Evolutionary conservation across 805 yeast genomes (phyloP).

Genomic region (Cephaloascus albidus): DNA sequence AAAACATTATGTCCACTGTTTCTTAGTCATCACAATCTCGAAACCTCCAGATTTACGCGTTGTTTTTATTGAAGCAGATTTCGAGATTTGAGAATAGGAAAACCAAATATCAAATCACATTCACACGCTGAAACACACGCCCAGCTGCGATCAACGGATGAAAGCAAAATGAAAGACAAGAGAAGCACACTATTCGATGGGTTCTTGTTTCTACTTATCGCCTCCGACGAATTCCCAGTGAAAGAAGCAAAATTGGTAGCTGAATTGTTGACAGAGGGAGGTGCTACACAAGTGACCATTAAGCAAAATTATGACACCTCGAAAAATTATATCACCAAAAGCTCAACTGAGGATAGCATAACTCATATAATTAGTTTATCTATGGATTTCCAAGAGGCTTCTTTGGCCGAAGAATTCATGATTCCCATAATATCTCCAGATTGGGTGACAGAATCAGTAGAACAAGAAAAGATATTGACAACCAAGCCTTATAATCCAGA

Average conservation of each 20-base stretch:
- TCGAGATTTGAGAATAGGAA: too few species aligned
- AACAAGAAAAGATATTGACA: constrained; percentile 31
- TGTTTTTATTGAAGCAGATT: not conserved
- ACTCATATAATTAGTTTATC: constrained; percentile 46
- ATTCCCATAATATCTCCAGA: constrained; percentile 55
- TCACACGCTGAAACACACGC: too few species aligned
- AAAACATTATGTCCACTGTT: too few species aligned
- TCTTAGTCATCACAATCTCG: not conserved
- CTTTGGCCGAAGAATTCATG: constrained; percentile 37
- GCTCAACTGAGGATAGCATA: constrained; percentile 9
- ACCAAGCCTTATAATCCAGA: constrained; percentile 63
- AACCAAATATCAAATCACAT: too few species aligned
- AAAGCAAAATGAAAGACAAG: too few species aligned
- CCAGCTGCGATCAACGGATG: too few species aligned
- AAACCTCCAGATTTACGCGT: not conserved
- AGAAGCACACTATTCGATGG: constrained; percentile 8
- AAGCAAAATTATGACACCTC: constrained; percentile 11
- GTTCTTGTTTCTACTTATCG: constrained; percentile 10
- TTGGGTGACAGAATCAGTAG: constrained; percentile 49
- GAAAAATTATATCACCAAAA: constrained; percentile 8
- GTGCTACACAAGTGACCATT: constrained; percentile 12
- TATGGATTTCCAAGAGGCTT: constrained; percentile 42
- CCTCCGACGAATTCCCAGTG: constrained; percentile 6
- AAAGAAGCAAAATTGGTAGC: constrained; percentile 7
- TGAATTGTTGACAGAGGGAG: constrained; percentile 10